phyloP scores from a whole-genome alignment of 1,284 basidiomycete genomes.

The Naganishia cerealis region DNA sequence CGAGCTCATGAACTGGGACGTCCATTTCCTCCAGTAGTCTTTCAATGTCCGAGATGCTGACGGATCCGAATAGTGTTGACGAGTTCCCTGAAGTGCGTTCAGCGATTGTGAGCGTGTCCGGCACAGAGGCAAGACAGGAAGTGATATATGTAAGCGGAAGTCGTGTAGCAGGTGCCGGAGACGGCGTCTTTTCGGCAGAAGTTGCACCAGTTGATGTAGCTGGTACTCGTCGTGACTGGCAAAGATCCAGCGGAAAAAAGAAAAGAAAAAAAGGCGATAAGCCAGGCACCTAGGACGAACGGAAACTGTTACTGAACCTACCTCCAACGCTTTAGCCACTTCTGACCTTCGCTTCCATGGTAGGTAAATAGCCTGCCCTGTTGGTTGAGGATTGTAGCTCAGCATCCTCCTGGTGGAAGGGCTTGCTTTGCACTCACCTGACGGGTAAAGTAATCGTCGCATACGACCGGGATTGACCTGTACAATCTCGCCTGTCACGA shows the following conservation, averaged over 20 bases:
- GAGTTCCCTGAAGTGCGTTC: conserved; percentile 22
- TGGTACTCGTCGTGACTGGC: not conserved
- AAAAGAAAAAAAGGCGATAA: not conserved
- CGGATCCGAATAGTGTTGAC: conserved; percentile 30
- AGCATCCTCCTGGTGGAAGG: not conserved
- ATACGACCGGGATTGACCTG: conserved; percentile 33
- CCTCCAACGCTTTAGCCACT: conserved; percentile 21
- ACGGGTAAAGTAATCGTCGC: conserved; percentile 25
- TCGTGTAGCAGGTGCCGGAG: not conserved
- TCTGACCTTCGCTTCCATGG: conserved; percentile 32
- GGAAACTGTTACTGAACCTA: not conserved
- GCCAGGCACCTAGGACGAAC: not conserved
- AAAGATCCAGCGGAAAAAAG: not conserved
- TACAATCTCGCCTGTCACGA: conserved; percentile 22
- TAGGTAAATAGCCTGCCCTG: conserved; percentile 31
- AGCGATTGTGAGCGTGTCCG: conserved; percentile 22
- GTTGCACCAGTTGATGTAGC: not conserved
- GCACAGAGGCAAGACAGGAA: conserved; percentile 13
- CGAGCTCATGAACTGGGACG: conserved; percentile 20
- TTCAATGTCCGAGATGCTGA: conserved; percentile 21
- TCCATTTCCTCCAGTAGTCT: conserved; percentile 10
- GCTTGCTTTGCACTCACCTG: conserved; percentile 11
- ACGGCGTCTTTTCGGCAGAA: not conserved
- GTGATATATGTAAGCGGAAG: conserved; percentile 15
- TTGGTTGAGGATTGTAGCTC: not conserved